Evolutionary conservation across 2,329 filamentous ascomycete genomes (phyloP).

Genomic region (Colletotrichum echinochloae): DNA sequence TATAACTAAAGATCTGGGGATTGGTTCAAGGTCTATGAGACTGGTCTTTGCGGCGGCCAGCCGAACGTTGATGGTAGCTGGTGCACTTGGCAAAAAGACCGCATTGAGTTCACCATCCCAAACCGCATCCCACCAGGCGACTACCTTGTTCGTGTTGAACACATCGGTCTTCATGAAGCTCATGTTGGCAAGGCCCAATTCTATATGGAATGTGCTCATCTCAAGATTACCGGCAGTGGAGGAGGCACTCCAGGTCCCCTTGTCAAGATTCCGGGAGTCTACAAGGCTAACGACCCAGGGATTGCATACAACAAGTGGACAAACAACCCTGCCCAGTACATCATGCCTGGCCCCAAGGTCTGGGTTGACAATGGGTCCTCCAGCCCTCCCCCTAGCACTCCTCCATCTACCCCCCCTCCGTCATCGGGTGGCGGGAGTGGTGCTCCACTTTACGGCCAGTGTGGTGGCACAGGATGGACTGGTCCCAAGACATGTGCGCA

Average conservation of each 20-base stretch:
- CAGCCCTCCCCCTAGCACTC: not conserved
- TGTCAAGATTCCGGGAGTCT: constrained; percentile 55
- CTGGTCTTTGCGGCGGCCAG: constrained; percentile 21
- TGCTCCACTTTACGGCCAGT: constrained; percentile 42
- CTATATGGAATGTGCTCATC: constrained; percentile 57
- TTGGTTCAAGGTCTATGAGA: constrained; percentile 45
- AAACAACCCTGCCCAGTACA: constrained; percentile 24
- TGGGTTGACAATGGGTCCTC: constrained; percentile 23
- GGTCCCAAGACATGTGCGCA: constrained; percentile 45
- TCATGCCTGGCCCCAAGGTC: constrained; percentile 35
- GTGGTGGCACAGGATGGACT: constrained; percentile 44
- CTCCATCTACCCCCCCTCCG: not conserved
- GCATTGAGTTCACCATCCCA: constrained; percentile 49
- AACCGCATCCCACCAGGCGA: constrained; percentile 51
- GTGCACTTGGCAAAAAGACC: constrained; percentile 37
- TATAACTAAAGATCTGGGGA: constrained; percentile 23
- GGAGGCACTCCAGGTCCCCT: constrained; percentile 51
- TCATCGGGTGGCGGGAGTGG: constrained; percentile 9
- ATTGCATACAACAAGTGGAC: constrained; percentile 40
- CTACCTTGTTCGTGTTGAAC: constrained; percentile 56
- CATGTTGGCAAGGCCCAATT: constrained; percentile 47
- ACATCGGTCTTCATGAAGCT: constrained; percentile 58
- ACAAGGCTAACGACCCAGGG: constrained; percentile 35
- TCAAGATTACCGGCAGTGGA: constrained; percentile 54
- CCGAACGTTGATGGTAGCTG: constrained; percentile 13